Percentiles rank a stretch among this genome's conserved stretches.
Conservation (phyloP, 805 yeast species). For the Teunomyces lycoperdinae region DNA sequence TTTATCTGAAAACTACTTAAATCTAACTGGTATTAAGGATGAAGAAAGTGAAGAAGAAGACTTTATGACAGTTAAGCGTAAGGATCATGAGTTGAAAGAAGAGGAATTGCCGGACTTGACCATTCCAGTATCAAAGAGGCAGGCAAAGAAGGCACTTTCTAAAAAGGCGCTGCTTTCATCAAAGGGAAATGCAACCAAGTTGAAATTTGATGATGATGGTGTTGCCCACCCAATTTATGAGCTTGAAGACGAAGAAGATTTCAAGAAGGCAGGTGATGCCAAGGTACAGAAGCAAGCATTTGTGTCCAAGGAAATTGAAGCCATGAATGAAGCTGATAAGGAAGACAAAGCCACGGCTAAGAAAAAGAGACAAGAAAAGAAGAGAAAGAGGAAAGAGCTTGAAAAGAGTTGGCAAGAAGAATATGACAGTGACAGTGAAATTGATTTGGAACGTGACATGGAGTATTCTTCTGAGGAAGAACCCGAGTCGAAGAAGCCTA, state of each 20-base stretch:
- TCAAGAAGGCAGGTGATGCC: constrained; percentile 71
- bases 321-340: constrained; percentile 69
- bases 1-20: constrained; percentile 81
- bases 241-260: constrained; percentile 85
- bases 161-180: constrained; percentile 67
- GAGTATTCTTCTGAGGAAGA: constrained; percentile 30
- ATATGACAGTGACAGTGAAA: constrained; percentile 31
- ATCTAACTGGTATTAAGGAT: constrained; percentile 52
- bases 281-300: constrained; percentile 63
- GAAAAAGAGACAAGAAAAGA: constrained; percentile 81
- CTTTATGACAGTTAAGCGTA: constrained; percentile 77
- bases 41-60: constrained; percentile 59
- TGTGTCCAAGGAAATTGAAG: constrained; percentile 60
- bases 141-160: constrained; percentile 80
- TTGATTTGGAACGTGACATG: constrained; percentile 48
- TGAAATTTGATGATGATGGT: constrained; percentile 93
- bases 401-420: constrained; percentile 53
- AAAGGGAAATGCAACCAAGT: constrained; percentile 70
- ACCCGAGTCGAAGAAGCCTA: constrained; percentile 41
- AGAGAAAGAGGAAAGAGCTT: constrained; percentile 79
- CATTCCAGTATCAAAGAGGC: constrained; percentile 76
- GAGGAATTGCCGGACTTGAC: constrained; percentile 61
- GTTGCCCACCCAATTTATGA: constrained; percentile 88
- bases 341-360: constrained; percentile 76
- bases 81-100: constrained; percentile 67